Conservation (phyloP, 169 alveolate genomes). For the Plasmodium ovale region DNA sequence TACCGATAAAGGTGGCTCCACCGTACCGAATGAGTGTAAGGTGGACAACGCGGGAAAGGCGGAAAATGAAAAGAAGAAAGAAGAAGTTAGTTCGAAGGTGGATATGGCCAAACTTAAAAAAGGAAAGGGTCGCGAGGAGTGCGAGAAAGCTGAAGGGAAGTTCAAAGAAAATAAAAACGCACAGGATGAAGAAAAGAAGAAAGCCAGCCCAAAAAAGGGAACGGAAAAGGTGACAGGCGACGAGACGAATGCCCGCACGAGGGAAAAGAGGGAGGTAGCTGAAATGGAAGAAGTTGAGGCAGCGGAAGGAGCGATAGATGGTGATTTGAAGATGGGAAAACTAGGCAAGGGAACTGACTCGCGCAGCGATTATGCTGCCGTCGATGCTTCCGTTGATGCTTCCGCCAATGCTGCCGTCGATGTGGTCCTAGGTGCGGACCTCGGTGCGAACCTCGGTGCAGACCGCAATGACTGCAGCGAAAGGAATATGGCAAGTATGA, state of each 20-base stretch:
- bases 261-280: too few relatives aligned
- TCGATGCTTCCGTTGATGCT: too few relatives aligned
- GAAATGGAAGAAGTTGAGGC: too few relatives aligned
- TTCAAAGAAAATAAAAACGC: neutral
- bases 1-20: neutral
- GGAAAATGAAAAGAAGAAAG: neutral
- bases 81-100: neutral
- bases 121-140: neutral
- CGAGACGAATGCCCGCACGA: too few relatives aligned
- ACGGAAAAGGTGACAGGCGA: neutral
- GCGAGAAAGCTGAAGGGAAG: neutral
- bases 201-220: neutral
- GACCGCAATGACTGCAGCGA: neutral
- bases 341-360: too few relatives aligned
- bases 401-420: too few relatives aligned
- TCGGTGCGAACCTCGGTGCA: too few relatives aligned
- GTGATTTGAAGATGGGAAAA: too few relatives aligned
- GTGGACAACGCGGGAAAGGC: neutral
- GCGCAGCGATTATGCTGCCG: too few relatives aligned
- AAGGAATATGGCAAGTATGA: neutral
- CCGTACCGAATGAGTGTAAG: neutral
- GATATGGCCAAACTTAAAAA: neutral
- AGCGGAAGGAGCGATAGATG: too few relatives aligned
- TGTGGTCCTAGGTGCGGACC: too few relatives aligned
- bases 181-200: neutral